Percentiles rank a stretch among this genome's conserved stretches.
Conservation (phyloP, 495 filamentous ascomycete species). For the Parmelia sp. region DNA sequence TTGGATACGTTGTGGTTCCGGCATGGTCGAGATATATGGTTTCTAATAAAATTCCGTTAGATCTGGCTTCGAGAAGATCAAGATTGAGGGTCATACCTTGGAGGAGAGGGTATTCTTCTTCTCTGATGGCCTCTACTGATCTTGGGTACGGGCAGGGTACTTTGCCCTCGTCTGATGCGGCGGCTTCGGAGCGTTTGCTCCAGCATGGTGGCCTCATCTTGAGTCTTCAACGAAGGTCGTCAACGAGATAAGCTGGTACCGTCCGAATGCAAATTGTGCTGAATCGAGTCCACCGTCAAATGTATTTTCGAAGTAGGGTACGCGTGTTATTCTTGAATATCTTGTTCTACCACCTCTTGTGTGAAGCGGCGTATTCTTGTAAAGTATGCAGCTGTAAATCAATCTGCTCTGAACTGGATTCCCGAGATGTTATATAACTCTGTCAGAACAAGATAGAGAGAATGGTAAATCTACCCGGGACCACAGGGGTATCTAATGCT, state of each 20-base stretch:
- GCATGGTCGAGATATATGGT: slow-evolving; percentile 66
- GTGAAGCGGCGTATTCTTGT: too few relatives aligned
- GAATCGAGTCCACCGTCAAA: not conserved
- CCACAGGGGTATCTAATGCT: too few relatives aligned
- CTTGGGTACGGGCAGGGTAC: slow-evolving; percentile 1
- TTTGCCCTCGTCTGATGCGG: not conserved
- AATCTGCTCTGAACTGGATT: too few relatives aligned
- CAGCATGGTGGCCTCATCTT: not conserved
- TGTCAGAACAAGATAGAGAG: too few relatives aligned
- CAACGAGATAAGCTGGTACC: not conserved
- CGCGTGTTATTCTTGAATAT: too few relatives aligned
- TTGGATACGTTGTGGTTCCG: slow-evolving; percentile 66
- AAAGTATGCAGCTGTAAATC: too few relatives aligned
- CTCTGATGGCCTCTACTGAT: slow-evolving; percentile 9
- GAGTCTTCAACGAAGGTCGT: not conserved
- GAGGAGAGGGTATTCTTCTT: slow-evolving; percentile 11
- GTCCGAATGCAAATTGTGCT: not conserved
- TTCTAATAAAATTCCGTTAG: slow-evolving; percentile 17
- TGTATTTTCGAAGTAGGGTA: slow-evolving; percentile 42
- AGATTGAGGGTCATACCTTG: not conserved
- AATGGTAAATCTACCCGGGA: too few relatives aligned
- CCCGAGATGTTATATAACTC: too few relatives aligned
- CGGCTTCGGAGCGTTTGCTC: not conserved
- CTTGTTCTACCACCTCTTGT: too few relatives aligned
- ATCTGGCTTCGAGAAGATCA: not conserved